Base-by-base conservation (phyloP, 768 basidiomycete genomes). In the Gymnopilus dilepis region DNA sequence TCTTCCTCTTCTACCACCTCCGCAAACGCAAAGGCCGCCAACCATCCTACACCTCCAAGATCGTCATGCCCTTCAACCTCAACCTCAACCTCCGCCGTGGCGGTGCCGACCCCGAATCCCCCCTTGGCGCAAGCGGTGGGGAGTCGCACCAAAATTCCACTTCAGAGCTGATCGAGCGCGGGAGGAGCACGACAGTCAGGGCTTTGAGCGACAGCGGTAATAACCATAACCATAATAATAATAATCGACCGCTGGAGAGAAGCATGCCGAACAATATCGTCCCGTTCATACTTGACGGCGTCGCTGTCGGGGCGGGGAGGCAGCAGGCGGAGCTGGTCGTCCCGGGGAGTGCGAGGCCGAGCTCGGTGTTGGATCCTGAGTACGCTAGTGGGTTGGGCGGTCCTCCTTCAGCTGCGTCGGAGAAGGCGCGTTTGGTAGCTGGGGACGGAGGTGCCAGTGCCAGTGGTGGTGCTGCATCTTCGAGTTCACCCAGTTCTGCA, bases 61-160 rank as follows among this genome's bases (percentile, higher is more conserved):
- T 24, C 22, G 33, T 38, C 34, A 54, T 40, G 34, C 52, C 52
- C 8, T 54, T 54, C 52, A 13, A 54, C 19, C 52, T 54, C n/a
- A n/a, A n/a, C n/a, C n/a, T n/a, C n/a, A n/a, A n/a, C n/a, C n/a
- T n/a, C n/a, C n/a, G n/a, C 7, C 34, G 34, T 37, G 34, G 11
- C 7, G 7, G 11, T 15, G 9, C 34, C 4, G 52, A 38, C 13
- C 37, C 33, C 5, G 38, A 37, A 15, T 54, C 52, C 3, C 40
- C 30, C 22, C 5, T 26, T 13, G 13, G 28, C 15, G 15, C 28
- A 11, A 21, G 22, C 19, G 13, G 45, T 31, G 5, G n/a, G n/a
- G n/a, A n/a, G n/a, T n/a, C n/a, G n/a, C n/a, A n/a, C n/a, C n/a
- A n/a, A n/a, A n/a, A n/a, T n/a, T n/a, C n/a, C n/a, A n/a, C n/a